Percentiles rank a stretch among this genome's conserved stretches.
phyloP scores from a whole-genome alignment of 208 protist species.

The Leishmania gerbilli region DNA sequence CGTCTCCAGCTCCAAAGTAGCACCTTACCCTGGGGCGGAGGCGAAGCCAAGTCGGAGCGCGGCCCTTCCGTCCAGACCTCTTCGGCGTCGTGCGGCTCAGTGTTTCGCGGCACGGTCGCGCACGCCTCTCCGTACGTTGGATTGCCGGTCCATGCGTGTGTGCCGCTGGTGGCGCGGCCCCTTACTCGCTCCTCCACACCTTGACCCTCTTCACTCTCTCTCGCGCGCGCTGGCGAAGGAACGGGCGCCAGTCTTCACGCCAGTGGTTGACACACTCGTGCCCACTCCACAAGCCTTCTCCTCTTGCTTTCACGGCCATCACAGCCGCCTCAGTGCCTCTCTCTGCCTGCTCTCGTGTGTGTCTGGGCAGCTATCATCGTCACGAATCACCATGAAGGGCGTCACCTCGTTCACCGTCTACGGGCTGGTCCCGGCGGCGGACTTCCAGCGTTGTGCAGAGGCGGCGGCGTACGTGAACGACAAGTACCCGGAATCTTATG shows the following conservation, averaged over 20 bases:
- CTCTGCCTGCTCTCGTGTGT: not conserved
- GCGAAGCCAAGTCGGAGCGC: not conserved
- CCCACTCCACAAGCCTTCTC: not conserved
- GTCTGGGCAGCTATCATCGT: not conserved
- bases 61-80: no score
- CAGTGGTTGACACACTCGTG: no score
- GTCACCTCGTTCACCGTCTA: constrained; percentile 46
- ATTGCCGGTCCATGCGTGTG: not conserved
- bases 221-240: not conserved
- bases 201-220: not conserved
- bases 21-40: not conserved
- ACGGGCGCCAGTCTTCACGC: not conserved
- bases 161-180: not conserved
- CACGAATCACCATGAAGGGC: not conserved
- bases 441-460: constrained; percentile 81
- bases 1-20: not conserved
- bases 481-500: constrained; percentile 49
- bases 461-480: constrained; percentile 68
- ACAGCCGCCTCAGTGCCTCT: not conserved
- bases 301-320: not conserved
- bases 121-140: not conserved
- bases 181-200: not conserved
- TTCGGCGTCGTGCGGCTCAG: not conserved
- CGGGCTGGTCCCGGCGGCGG: constrained; percentile 52
- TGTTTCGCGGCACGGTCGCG: not conserved